Evolutionary conservation across 208 protist genomes (phyloP).

Genomic region (Acanthamoeba lenticulata): DNA sequence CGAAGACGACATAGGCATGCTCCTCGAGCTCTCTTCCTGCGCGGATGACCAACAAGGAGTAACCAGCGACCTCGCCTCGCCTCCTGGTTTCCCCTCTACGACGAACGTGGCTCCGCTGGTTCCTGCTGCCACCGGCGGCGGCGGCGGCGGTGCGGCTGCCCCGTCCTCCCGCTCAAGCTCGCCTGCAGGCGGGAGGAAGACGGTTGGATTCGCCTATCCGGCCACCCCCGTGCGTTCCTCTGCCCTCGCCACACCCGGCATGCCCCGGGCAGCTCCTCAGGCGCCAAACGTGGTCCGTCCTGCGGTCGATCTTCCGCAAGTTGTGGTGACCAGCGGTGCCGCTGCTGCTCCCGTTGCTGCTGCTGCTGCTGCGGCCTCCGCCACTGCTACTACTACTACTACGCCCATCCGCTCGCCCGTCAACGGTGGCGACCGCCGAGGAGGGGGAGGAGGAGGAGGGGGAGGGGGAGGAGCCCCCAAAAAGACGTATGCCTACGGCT

Average conservation of each 20-base stretch:
- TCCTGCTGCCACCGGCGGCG: background rate
- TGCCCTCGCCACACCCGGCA: background rate
- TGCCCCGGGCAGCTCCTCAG: background rate
- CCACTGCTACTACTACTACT: too few species aligned
- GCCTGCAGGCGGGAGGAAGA: too few species aligned
- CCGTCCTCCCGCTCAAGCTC: too few species aligned
- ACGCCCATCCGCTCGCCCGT: too few species aligned
- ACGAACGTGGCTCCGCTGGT: background rate
- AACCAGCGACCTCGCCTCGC: background rate
- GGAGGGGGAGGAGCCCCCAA: background rate
- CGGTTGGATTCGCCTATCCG: background rate
- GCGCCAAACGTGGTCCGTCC: too few species aligned
- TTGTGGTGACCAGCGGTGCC: background rate
- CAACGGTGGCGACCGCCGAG: background rate
- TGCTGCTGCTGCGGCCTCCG: too few species aligned
- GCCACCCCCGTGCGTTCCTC: background rate
- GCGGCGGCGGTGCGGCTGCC: too few species aligned
- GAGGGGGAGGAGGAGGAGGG: background rate
- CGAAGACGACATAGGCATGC: background rate
- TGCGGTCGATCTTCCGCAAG: background rate
- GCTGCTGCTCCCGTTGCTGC: background rate
- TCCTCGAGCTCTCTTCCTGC: background rate
- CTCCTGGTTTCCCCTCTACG: background rate
- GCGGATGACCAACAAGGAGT: background rate
- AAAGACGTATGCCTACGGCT: constrained; percentile 51